Conservation (phyloP, 1,284 basidiomycete genomes). For the Trametes versicolor region DNA sequence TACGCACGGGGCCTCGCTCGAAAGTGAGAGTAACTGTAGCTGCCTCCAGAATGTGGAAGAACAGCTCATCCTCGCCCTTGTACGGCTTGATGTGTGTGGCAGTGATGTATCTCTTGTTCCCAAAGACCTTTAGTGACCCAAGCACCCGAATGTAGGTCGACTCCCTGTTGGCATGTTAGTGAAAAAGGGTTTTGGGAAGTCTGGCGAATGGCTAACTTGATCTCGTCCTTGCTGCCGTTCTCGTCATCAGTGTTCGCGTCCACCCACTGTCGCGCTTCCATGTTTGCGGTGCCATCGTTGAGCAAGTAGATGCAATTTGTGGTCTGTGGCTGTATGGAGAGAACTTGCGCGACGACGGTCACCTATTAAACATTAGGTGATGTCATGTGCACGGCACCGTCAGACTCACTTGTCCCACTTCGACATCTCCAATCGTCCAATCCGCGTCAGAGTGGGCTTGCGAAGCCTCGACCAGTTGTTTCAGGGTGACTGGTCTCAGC, state of each 20-base stretch:
- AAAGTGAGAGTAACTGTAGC: slow-evolving; percentile 57
- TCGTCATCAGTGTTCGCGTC: slow-evolving; percentile 70
- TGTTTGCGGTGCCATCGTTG: slow-evolving; percentile 90
- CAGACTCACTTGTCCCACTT: slow-evolving; percentile 79
- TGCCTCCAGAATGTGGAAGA: slow-evolving; percentile 79
- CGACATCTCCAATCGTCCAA: slow-evolving; percentile 84
- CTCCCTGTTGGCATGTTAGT: slow-evolving; percentile 58
- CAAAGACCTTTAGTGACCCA: slow-evolving; percentile 91
- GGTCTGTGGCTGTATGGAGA: slow-evolving; percentile 73
- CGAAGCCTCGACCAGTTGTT: slow-evolving; percentile 80
- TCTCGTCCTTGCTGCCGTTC: slow-evolving; percentile 53
- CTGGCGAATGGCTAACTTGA: slow-evolving; percentile 50
- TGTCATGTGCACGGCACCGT: not conserved
- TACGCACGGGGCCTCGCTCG: slow-evolving; percentile 51
- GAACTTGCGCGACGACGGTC: slow-evolving; percentile 85
- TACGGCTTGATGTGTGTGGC: slow-evolving; percentile 60
- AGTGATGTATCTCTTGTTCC: slow-evolving; percentile 85
- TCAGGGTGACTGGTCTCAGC: slow-evolving; percentile 87
- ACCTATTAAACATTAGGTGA: slow-evolving; percentile 51
- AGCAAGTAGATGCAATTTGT: slow-evolving; percentile 88
- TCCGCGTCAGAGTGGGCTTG: slow-evolving; percentile 92
- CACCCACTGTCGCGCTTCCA: slow-evolving; percentile 92
- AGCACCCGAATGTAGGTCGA: slow-evolving; percentile 86
- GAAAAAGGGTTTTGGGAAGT: not conserved
- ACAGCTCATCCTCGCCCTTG: slow-evolving; percentile 61